Percentiles rank a stretch among this genome's conserved stretches.
Evolutionary conservation across 1,139 yeast species (phyloP).

Genomic region (Geotrichum histeridarum): DNA sequence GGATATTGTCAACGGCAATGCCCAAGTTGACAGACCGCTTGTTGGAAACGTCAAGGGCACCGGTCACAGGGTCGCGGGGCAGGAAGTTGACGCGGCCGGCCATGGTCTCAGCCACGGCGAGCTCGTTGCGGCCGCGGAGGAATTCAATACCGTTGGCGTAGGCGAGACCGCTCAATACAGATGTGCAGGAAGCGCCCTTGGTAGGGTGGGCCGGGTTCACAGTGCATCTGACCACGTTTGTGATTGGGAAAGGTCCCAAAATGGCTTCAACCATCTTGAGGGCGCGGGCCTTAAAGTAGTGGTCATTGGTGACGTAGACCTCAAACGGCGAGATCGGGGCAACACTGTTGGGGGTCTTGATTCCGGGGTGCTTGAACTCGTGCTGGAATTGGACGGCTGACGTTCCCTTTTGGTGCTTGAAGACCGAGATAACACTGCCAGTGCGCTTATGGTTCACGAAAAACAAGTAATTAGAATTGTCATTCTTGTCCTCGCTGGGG

Average conservation of each 20-base stretch:
- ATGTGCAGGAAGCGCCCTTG: slow-evolving; percentile 14
- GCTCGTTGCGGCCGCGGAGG: slow-evolving; percentile 11
- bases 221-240: slow-evolving; percentile 19
- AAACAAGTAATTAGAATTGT: slow-evolving; percentile 16
- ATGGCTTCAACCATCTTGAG: slow-evolving; percentile 13
- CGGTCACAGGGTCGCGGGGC: slow-evolving; percentile 12
- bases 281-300: slow-evolving; percentile 13
- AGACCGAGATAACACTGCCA: slow-evolving; percentile 22
- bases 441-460: slow-evolving; percentile 23
- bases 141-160: slow-evolving; percentile 23
- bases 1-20: slow-evolving; percentile 21
- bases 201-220: neutral
- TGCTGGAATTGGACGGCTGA: slow-evolving; percentile 14
- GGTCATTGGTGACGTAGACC: slow-evolving; percentile 24
- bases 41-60: slow-evolving; percentile 5
- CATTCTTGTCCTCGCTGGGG: slow-evolving; percentile 6
- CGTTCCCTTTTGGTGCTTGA: slow-evolving; percentile 20
- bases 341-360: slow-evolving; percentile 23
- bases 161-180: slow-evolving; percentile 13
- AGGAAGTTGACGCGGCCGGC: slow-evolving; percentile 18
- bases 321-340: slow-evolving; percentile 20
- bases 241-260: slow-evolving; percentile 16
- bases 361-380: slow-evolving; percentile 17
- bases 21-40: slow-evolving; percentile 9
- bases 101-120: slow-evolving; percentile 19